Evolutionary conservation across 345 rosid genomes (phyloP).

Genomic region (Camelina laxa): DNA sequence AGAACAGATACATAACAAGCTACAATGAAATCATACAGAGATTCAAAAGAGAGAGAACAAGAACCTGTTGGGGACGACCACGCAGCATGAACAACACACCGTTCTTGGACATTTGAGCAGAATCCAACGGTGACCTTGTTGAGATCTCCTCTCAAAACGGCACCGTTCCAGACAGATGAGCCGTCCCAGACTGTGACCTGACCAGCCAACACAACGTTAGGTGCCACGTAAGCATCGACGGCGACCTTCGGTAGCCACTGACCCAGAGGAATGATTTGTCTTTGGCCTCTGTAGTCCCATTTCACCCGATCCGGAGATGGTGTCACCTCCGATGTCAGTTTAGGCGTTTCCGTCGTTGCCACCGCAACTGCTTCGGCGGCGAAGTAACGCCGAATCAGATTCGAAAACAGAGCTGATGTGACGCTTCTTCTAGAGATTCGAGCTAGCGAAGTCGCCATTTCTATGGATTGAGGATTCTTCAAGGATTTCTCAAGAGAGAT

Average conservation of each 20-base stretch:
- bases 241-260: conserved; percentile 96
- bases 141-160: conserved; percentile 95
- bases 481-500: neutral
- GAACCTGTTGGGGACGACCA: conserved; percentile 98
- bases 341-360: conserved; percentile 55
- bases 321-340: conserved; percentile 49
- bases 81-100: conserved; percentile 93
- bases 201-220: conserved; percentile 94
- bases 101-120: conserved; percentile 95
- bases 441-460: conserved; percentile 31
- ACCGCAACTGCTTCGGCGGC: conserved; percentile 49
- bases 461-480: conserved; percentile 20
- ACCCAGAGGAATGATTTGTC: conserved; percentile 87
- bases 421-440: conserved; percentile 13
- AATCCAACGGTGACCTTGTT: conserved; percentile 91
- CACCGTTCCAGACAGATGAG: conserved; percentile 91
- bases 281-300: conserved; percentile 98
- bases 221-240: conserved; percentile 95
- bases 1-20: neutral
- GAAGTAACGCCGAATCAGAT: conserved; percentile 43
- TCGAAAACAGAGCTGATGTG: conserved; percentile 2
- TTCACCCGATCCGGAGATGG: conserved; percentile 83
- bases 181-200: conserved; percentile 89
- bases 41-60: conserved; percentile 1
- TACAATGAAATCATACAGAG: conserved; percentile 1